A percentile compares a stretch with the other conserved stretches of the same genome.
phyloP scores from a whole-genome alignment of 2,329 filamentous ascomycete species.

The Fusarium sublunatum region DNA sequence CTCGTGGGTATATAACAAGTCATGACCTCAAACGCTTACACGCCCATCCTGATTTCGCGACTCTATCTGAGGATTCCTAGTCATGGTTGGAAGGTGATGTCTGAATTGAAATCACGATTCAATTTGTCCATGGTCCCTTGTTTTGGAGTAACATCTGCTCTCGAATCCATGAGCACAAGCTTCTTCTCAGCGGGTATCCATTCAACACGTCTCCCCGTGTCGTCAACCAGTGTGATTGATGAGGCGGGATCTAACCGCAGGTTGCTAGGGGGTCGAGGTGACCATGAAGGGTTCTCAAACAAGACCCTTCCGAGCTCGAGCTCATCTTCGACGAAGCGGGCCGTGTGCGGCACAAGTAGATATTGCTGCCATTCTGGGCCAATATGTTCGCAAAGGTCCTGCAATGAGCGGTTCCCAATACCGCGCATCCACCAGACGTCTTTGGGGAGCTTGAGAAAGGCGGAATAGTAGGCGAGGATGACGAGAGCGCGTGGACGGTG shows the following conservation, averaged over 20 bases:
- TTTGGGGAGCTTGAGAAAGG: conserved; percentile 59
- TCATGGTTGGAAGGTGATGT: not conserved
- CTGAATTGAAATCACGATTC: conserved; percentile 2
- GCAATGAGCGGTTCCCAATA: conserved; percentile 59
- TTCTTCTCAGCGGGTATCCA: conserved; percentile 38
- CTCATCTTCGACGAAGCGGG: conserved; percentile 49
- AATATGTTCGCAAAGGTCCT: conserved; percentile 56
- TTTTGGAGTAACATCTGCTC: conserved; percentile 4
- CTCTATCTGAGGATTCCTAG: not conserved
- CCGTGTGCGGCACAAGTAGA: conserved; percentile 56
- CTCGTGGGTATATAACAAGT: conserved; percentile 21
- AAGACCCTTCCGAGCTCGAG: conserved; percentile 56
- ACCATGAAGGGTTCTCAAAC: conserved; percentile 59
- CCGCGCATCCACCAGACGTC: conserved; percentile 63
- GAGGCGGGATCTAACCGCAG: conserved; percentile 30
- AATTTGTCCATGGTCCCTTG: conserved; percentile 14
- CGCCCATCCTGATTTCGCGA: not conserved
- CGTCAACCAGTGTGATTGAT: conserved; percentile 37
- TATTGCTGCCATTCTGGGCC: conserved; percentile 55
- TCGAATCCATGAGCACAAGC: conserved; percentile 38
- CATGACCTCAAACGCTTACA: not conserved
- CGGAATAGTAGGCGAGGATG: conserved; percentile 64
- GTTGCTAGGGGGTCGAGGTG: conserved; percentile 33
- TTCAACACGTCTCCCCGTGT: conserved; percentile 39
- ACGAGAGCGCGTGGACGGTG: conserved; percentile 60